Base-by-base conservation (phyloP, 2,329 filamentous ascomycete genomes). In the Plectosphaerella cucumerina region DNA sequence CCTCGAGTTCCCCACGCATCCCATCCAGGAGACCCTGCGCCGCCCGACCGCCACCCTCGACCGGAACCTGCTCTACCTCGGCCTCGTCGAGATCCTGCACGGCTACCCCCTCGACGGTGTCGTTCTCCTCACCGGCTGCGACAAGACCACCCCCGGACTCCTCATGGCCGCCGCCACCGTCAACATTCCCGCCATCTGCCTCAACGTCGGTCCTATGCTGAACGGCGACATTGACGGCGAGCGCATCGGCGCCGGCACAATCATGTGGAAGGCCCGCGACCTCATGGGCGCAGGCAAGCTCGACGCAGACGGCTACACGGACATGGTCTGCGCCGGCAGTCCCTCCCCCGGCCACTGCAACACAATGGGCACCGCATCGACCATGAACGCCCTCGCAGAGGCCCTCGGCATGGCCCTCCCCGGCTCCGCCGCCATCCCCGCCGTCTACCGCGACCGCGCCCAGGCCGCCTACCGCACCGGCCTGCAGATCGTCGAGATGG, bases 321-420 rank as follows among this genome's bases (percentile, higher is more conserved):
- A 78, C 44, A 72, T 75, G 58, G 66, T 77, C 3, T 52, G 62
- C 9, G 54, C 50, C 23, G 62, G 71, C 21, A 71, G 73, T 11
- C 74, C 72, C 2, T 76, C 70, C 2, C 70, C 65, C 6, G 75
- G 72, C 35, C 74, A 76, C 54, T 79, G 76, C 59, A 78, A 78
- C 57, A 78, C 74, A 15, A 78, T 79, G 76, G 75, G 75, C 45
- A 79, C 76, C 15, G 76, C 76, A 3, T 74, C 72, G 6, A 78
- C 75, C 1, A 77, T 79, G 74, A 78, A 78, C 54, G 73, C 75
- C 1, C 66, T 78, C 2, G 74, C 75, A 46, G 76, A 79, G 57
- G 74, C 75, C 3, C 64, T 80, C 4, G 76, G 77, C 33, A 78
- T 80, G 72, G 72, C 75, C 0, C 66, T 80, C 0, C 74, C 75